phyloP scores from a whole-genome alignment of 257 asterid genomes.

The Nyctanthes arbortristis region DNA sequence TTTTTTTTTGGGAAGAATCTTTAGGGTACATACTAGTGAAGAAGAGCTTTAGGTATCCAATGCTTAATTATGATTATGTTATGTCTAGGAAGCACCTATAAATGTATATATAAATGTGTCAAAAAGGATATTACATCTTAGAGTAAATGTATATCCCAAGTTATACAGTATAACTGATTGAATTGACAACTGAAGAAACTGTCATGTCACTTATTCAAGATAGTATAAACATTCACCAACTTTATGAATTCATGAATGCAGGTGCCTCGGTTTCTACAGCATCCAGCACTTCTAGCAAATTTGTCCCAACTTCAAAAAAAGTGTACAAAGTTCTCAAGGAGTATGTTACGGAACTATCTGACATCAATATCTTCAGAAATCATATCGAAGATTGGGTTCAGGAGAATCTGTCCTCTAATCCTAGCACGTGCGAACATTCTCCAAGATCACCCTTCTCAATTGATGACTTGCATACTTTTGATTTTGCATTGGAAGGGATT shows the following conservation, averaged over 20 bases:
- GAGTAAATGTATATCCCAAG: neutral
- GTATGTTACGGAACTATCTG: slow-evolving; percentile 54
- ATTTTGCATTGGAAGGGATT: slow-evolving; percentile 75
- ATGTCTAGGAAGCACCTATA: neutral
- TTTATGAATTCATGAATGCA: slow-evolving; percentile 18
- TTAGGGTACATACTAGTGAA: too few species aligned
- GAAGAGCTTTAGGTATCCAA: neutral
- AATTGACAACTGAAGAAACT: too few species aligned
- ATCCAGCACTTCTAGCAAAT: slow-evolving; percentile 54
- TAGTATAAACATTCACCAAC: neutral
- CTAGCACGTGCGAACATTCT: slow-evolving; percentile 25
- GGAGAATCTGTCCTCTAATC: slow-evolving; percentile 37
- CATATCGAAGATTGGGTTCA: slow-evolving; percentile 67
- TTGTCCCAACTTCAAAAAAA: slow-evolving; percentile 58
- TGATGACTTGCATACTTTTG: slow-evolving; percentile 63
- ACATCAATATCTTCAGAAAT: slow-evolving; percentile 44
- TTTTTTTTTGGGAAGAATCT: too few species aligned
- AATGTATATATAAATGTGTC: neutral
- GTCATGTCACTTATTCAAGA: neutral
- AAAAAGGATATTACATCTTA: neutral
- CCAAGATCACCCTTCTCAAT: slow-evolving; percentile 58
- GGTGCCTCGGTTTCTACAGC: slow-evolving; percentile 48
- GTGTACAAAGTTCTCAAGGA: slow-evolving; percentile 64
- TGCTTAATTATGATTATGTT: neutral
- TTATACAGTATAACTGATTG: too few species aligned